Conservation (phyloP, 768 basidiomycete genomes). For the Termitomyces sp. region DNA sequence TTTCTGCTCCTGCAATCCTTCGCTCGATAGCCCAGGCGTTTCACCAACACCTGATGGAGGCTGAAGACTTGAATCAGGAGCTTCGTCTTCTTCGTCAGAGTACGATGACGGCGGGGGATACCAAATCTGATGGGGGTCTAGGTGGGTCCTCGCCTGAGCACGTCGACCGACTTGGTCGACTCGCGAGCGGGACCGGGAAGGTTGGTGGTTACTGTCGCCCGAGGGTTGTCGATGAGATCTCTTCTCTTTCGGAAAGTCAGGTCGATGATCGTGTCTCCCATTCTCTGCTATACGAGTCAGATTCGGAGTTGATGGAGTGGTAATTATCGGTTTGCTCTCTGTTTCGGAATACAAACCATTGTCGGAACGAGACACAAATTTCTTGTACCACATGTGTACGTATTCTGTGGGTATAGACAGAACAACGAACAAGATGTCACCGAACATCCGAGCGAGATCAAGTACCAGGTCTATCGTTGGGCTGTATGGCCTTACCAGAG, state of each 20-base stretch:
- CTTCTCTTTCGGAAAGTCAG: constrained; percentile 9
- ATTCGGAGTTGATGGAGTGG: not conserved
- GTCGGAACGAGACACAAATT: constrained; percentile 14
- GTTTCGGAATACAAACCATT: constrained; percentile 16
- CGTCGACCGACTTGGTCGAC: constrained; percentile 9
- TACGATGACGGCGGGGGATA: constrained; percentile 50
- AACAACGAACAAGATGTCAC: constrained; percentile 52
- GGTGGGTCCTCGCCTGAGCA: constrained; percentile 1
- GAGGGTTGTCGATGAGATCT: constrained; percentile 1
- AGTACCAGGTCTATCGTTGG: constrained; percentile 58
- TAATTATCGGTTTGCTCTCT: constrained; percentile 4
- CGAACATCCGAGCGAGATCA: constrained; percentile 54
- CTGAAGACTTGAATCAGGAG: not conserved
- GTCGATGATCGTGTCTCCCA: not conserved
- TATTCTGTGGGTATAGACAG: constrained; percentile 33
- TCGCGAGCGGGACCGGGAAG: constrained; percentile 1
- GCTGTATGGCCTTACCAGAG: constrained; percentile 71
- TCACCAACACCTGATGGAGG: not conserved
- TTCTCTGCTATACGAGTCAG: not conserved
- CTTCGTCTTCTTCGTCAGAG: constrained; percentile 25
- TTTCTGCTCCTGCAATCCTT: constrained; percentile 16
- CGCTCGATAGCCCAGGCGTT: not conserved
- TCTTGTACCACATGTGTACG: constrained; percentile 31
- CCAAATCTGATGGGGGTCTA: constrained; percentile 45
- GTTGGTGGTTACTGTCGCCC: not conserved